phyloP scores from a whole-genome alignment of 2,329 filamentous ascomycete genomes.

The Phaeophleospora eucalypticola region DNA sequence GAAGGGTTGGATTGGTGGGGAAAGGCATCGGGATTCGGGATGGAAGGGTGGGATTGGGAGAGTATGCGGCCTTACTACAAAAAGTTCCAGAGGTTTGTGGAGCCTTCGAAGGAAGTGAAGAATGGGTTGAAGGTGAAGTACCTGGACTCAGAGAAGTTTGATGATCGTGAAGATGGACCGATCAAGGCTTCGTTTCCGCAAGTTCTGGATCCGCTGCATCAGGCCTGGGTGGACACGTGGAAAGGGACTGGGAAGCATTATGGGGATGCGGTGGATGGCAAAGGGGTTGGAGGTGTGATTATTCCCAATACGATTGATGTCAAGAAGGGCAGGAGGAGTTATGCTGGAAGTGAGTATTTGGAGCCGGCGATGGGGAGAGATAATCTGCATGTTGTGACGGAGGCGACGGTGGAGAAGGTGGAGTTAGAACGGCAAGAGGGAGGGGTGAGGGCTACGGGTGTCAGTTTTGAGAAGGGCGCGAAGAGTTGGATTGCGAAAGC shows the following conservation, averaged over 20 bases:
- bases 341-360: conserved; percentile 21
- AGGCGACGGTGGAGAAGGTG: conserved; percentile 45
- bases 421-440: neutral
- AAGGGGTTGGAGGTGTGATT: conserved; percentile 10
- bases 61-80: conserved; percentile 7
- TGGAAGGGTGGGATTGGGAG: conserved; percentile 35
- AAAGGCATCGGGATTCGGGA: too few relatives aligned
- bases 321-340: conserved; percentile 16
- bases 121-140: conserved; percentile 4
- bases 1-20: conserved; percentile 33
- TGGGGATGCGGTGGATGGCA: conserved; percentile 5
- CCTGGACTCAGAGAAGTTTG: conserved; percentile 24
- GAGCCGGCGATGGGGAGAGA: conserved; percentile 23
- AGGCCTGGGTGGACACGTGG: conserved; percentile 17
- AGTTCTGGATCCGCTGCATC: conserved; percentile 3
- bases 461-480: neutral
- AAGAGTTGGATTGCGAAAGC: neutral
- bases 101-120: conserved; percentile 1
- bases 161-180: too few relatives aligned
- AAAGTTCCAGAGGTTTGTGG: conserved; percentile 4
- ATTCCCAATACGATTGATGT: conserved; percentile 8
- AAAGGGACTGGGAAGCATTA: conserved; percentile 5
- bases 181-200: conserved; percentile 33
- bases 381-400: conserved; percentile 31
- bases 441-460: conserved; percentile 1